Evolutionary conservation across 2,329 filamentous ascomycete genomes (phyloP).

Genomic region (Biscogniauxia marginata): DNA sequence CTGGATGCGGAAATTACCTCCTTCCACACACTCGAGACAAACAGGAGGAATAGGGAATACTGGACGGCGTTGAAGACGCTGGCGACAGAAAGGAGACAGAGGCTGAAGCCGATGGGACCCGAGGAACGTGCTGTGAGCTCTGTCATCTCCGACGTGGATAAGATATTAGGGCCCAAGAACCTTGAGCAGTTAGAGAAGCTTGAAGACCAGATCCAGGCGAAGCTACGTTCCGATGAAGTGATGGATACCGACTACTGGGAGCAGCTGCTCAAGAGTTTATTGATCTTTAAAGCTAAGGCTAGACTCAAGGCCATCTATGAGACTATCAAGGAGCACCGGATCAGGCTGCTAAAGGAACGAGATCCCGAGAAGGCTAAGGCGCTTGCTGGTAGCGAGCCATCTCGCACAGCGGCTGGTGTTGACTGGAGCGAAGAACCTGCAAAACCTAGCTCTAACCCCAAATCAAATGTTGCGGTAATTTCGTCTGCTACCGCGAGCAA

Average conservation of each 20-base stretch:
- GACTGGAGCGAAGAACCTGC: slow-evolving; percentile 32
- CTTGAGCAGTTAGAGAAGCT: slow-evolving; percentile 83
- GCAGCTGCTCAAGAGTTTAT: slow-evolving; percentile 78
- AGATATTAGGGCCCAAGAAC: slow-evolving; percentile 79
- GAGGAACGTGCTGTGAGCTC: slow-evolving; percentile 77
- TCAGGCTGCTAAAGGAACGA: slow-evolving; percentile 63
- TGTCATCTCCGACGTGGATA: slow-evolving; percentile 85
- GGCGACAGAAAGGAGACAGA: slow-evolving; percentile 72
- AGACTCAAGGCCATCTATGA: slow-evolving; percentile 77
- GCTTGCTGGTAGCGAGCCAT: slow-evolving; percentile 37
- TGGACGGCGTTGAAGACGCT: slow-evolving; percentile 90
- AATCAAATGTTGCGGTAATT: slow-evolving; percentile 9
- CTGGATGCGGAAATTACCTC: slow-evolving; percentile 77
- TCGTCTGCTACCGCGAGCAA: slow-evolving; percentile 35
- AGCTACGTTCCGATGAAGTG: slow-evolving; percentile 83
- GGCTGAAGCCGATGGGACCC: slow-evolving; percentile 56
- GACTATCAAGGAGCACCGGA: slow-evolving; percentile 68
- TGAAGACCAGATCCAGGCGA: slow-evolving; percentile 82
- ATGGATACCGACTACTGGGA: slow-evolving; percentile 99
- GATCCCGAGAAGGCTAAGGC: slow-evolving; percentile 65
- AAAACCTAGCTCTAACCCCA: slow-evolving; percentile 27
- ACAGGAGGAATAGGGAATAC: slow-evolving; percentile 76
- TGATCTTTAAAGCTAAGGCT: slow-evolving; percentile 89
- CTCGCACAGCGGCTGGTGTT: slow-evolving; percentile 37
- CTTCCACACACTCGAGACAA: slow-evolving; percentile 81